A percentile compares a stretch with the other conserved stretches of the same genome.
These are phyloP conservation scores for Fomitopsis pinicola DNA, from an alignment of 1,284 basidiomycete genomes.

Conservation along the genomic window DNA sequence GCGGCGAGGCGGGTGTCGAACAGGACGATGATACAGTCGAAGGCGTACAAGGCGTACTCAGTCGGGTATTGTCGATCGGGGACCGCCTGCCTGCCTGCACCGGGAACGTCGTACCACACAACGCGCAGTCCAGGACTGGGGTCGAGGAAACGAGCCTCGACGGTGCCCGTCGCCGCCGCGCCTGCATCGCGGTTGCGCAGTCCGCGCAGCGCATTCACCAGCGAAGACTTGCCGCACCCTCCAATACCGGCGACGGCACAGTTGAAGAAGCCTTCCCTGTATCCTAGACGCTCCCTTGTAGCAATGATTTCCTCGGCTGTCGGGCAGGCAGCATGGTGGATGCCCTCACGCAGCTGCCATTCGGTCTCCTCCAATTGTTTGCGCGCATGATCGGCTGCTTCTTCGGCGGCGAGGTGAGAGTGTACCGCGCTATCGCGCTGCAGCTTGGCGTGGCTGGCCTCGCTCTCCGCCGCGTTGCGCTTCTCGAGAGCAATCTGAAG, in stretches of 20 bases:
- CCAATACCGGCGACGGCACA: neutral
- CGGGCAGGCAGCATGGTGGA: neutral
- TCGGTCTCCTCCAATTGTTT: neutral
- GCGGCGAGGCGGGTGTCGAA: neutral
- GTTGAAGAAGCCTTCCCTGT: neutral
- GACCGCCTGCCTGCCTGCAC: neutral
- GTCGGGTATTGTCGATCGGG: neutral
- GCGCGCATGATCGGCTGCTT: no score
- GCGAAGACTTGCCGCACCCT: neutral
- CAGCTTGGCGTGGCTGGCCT: no score
- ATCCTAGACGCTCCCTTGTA: neutral
- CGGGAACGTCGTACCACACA: constrained; percentile 3
- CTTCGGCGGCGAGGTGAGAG: no score
- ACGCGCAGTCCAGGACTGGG: neutral
- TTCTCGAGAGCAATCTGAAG: no score
- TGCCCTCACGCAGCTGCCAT: neutral
- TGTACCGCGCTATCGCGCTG: no score
- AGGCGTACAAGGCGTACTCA: neutral
- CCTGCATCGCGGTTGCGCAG: neutral
- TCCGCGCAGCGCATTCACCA: neutral
- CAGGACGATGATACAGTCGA: constrained; percentile 2
- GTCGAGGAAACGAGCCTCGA: neutral
- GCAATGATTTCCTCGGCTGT: neutral
- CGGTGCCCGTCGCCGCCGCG: neutral
- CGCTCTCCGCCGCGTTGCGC: no score